Evolutionary conservation across 108 stramenopile genomes (phyloP).

Genomic region (Hondaea fermentalgiana): DNA sequence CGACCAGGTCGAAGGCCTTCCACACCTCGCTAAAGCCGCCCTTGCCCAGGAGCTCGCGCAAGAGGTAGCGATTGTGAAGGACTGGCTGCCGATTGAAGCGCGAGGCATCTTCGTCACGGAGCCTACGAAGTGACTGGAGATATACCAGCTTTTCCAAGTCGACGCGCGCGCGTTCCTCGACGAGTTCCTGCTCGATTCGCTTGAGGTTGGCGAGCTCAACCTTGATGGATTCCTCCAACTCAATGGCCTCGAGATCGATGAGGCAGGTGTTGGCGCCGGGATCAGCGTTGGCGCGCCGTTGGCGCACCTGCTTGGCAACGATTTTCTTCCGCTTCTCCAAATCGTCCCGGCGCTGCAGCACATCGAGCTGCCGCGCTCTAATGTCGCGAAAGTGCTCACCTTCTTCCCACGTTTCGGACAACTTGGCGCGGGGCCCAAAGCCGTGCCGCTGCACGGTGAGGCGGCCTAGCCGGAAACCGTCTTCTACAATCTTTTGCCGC

Average conservation of each 20-base stretch:
- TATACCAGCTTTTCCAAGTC: neutral
- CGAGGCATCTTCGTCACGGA: neutral
- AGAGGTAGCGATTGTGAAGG: conserved; percentile 77
- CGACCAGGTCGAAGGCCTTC: conserved; percentile 78
- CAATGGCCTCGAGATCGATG: neutral
- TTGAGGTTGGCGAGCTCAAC: neutral
- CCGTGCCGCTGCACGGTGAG: neutral
- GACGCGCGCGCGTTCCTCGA: neutral
- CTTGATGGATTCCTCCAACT: neutral
- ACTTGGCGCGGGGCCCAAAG: neutral
- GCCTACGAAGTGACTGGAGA: neutral
- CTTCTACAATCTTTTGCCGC: neutral
- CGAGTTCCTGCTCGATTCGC: neutral
- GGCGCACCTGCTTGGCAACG: neutral
- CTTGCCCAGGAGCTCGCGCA: conserved; percentile 77
- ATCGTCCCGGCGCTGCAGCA: neutral
- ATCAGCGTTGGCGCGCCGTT: neutral
- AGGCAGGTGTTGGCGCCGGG: neutral
- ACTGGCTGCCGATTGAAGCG: conserved; percentile 11
- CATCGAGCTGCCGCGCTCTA: neutral
- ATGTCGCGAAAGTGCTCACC: neutral
- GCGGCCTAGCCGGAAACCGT: neutral
- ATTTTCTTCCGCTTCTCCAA: neutral
- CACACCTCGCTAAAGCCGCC: conserved; percentile 99
- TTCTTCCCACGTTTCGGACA: conserved; percentile 5